These are phyloP conservation scores for Penicillium occitanis DNA, from an alignment of 2,329 filamentous ascomycete genomes.

Conservation along the genomic window DNA sequence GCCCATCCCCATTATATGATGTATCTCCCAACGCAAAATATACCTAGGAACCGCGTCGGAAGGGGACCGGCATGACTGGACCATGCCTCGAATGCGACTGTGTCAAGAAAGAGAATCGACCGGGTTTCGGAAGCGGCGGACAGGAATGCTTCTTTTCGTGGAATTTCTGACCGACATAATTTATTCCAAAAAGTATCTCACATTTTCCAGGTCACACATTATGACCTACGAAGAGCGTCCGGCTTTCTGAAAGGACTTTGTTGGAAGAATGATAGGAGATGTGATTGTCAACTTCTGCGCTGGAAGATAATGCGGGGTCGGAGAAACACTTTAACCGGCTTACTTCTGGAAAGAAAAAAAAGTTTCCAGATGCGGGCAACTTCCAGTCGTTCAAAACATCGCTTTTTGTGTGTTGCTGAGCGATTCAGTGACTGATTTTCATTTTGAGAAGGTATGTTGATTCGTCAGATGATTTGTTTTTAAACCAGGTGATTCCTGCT, in stretches of 20 bases:
- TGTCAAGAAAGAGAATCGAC: background rate
- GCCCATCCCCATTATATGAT: background rate
- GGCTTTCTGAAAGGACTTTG: background rate
- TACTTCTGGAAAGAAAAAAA: slow-evolving; percentile 18
- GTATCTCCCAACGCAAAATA: background rate
- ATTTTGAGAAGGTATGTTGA: slow-evolving; percentile 10
- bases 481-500: background rate
- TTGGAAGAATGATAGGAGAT: background rate
- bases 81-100: background rate
- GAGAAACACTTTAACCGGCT: slow-evolving; percentile 22
- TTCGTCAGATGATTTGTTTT: background rate
- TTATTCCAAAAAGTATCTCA: background rate
- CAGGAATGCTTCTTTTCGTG: background rate
- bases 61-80: background rate
- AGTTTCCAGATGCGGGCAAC: slow-evolving; percentile 22
- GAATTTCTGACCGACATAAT: background rate
- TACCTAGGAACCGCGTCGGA: too few species aligned
- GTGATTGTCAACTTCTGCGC: background rate
- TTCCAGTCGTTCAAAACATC: background rate
- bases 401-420: slow-evolving; percentile 12
- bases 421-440: background rate
- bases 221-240: background rate
- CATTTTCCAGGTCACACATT: background rate
- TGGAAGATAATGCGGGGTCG: slow-evolving; percentile 20
- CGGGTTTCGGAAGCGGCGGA: background rate